phyloP scores from a whole-genome alignment of 176 grass and related monocot species.

The Oryza nivara region DNA sequence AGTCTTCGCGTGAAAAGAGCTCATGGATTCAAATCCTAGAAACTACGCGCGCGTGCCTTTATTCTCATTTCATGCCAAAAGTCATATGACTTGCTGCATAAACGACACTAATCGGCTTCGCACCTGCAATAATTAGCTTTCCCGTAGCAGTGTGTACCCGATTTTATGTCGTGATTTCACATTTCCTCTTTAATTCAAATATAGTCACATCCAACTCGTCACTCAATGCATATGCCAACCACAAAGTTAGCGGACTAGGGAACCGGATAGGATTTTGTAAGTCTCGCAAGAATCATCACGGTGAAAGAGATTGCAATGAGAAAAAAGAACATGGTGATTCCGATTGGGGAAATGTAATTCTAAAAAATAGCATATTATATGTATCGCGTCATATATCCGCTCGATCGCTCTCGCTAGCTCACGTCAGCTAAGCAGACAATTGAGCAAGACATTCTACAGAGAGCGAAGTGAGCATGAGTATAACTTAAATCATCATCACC shows the following conservation, averaged over 20 bases:
- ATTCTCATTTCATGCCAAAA: no score
- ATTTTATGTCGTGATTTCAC: neutral
- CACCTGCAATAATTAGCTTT: no score
- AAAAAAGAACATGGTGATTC: neutral
- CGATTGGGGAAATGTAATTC: neutral
- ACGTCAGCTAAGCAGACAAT: neutral
- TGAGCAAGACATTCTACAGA: neutral
- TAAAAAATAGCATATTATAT: neutral
- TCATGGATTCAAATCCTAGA: no score
- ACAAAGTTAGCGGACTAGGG: neutral
- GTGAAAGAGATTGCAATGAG: neutral
- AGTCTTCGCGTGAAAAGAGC: no score
- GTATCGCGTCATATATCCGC: neutral
- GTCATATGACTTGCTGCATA: no score
- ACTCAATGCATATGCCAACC: neutral
- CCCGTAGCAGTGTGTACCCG: no score
- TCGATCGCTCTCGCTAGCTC: neutral
- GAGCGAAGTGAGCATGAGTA: neutral
- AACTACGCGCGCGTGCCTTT: no score
- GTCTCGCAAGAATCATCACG: neutral
- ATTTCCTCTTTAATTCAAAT: neutral
- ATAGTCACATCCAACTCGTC: neutral
- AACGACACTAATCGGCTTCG: no score
- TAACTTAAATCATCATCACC: neutral
- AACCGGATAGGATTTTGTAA: no score